Evolutionary conservation across 148 eudicot species (phyloP), one percentile per base, ranked within the genome.

Genomic region (Nyssa sinensis): DNA sequence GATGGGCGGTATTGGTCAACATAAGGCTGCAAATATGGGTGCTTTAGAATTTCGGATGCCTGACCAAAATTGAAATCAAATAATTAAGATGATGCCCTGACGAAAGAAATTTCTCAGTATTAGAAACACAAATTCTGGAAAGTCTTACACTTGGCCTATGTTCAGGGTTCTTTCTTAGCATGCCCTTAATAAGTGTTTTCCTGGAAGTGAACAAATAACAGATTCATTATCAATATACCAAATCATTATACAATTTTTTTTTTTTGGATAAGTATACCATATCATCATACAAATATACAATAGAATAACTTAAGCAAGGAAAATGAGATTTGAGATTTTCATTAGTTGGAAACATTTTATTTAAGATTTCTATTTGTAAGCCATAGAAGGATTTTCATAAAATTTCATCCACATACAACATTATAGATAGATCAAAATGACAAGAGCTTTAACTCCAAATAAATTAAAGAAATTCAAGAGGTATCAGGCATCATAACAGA

Each of bases 21-120:
- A 72, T 96, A 93, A 66, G 98, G 92, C 81, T 91, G 98, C 76
- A 96, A 74, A 82, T 96, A 96, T 59, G 98, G 92, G 77, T 89
- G 94, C 88, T 96, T 96, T 77, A 96, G 82, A 69, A 96, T 74
- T 68, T 93, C 98, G 1, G 98, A 84, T 71, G 98, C 98, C 99
- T 96, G 89, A 60, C 87, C 39, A 84, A 49, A 59, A 19, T 69
- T 69, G 39, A 59, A 41, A 35, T 41, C 51, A 10, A 39, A 74
- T 13, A 70, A 44, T 60, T 62, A 74, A 19, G 24, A 61, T 16
- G 1, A 10, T 5, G 81, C 59, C 7, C 2, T 28, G 17, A 44
- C 11, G 17, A 59, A 37, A 60, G 6, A 24, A 28, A 73, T 64
- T 83, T 28, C 34, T 37, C n/a, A 53, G 5, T 1, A 31, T 41